These are phyloP conservation scores for Eugenia klotzschiana DNA, from an alignment of 441 rosid species.

Conservation along the genomic window DNA sequence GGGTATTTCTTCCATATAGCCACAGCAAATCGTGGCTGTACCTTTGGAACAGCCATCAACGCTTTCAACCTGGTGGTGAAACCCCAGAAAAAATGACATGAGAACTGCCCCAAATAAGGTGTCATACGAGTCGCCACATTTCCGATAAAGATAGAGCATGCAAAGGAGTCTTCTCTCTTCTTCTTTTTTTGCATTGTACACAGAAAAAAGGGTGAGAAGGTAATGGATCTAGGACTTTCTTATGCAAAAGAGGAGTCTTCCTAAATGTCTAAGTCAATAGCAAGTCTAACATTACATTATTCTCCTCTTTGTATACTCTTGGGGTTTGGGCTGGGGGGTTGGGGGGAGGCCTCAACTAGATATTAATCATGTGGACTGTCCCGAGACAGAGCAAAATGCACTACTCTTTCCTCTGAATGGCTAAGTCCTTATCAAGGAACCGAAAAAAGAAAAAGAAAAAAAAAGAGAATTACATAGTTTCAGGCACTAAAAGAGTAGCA, in stretches of 20 bases:
- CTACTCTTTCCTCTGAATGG: not conserved
- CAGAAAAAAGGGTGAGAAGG: not conserved
- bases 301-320: not conserved
- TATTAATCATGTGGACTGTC: not conserved
- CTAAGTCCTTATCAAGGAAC: not conserved
- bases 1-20: slow-evolving; percentile 88
- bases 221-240: not conserved
- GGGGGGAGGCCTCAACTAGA: not conserved
- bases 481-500: not conserved
- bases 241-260: not conserved
- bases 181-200: not conserved
- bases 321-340: not conserved
- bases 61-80: slow-evolving; percentile 62
- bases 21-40: slow-evolving; percentile 80
- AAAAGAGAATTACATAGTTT: not conserved
- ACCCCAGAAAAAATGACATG: not conserved
- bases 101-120: not conserved
- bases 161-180: not conserved
- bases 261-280: not conserved
- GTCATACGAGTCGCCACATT: not conserved
- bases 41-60: slow-evolving; percentile 83
- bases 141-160: not conserved
- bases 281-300: not conserved
- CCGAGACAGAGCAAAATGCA: not conserved
- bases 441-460: not conserved